Evolutionary conservation across 768 basidiomycete genomes (phyloP).

Genomic region (Termitomyces eurrhizus): DNA sequence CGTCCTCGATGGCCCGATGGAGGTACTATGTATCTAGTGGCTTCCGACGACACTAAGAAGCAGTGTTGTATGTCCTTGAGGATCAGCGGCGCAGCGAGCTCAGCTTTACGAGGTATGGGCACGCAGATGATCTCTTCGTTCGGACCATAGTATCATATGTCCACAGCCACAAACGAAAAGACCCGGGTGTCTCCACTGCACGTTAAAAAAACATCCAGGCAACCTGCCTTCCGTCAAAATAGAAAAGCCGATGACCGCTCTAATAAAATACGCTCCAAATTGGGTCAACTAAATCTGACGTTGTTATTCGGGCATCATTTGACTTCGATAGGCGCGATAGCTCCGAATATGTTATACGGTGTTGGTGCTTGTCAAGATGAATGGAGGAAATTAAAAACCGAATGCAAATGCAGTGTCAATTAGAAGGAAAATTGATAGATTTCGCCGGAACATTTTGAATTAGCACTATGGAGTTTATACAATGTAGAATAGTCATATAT

Average conservation of each 20-base stretch:
- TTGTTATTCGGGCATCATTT: slow-evolving; percentile 28
- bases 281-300: slow-evolving; percentile 8
- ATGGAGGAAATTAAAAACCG: slow-evolving; percentile 5
- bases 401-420: neutral
- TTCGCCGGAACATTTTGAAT: slow-evolving; percentile 11
- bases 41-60: neutral
- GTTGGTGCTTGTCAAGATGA: slow-evolving; percentile 6
- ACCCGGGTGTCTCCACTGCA: neutral
- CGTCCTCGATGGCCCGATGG: neutral
- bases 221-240: slow-evolving; percentile 7
- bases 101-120: neutral
- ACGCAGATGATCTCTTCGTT: neutral
- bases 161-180: neutral
- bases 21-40: neutral
- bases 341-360: slow-evolving; percentile 5
- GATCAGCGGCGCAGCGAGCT: neutral
- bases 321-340: slow-evolving; percentile 9
- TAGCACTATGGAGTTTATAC: slow-evolving; percentile 1
- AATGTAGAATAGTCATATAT: slow-evolving; percentile 11
- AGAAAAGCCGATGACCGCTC: slow-evolving; percentile 14
- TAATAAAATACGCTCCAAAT: neutral
- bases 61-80: neutral
- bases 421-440: neutral
- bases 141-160: neutral
- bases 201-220: slow-evolving; percentile 4